These are phyloP conservation scores for Sporothrix protearum DNA, from an alignment of 2,329 filamentous ascomycete genomes.

Conservation along the genomic window DNA sequence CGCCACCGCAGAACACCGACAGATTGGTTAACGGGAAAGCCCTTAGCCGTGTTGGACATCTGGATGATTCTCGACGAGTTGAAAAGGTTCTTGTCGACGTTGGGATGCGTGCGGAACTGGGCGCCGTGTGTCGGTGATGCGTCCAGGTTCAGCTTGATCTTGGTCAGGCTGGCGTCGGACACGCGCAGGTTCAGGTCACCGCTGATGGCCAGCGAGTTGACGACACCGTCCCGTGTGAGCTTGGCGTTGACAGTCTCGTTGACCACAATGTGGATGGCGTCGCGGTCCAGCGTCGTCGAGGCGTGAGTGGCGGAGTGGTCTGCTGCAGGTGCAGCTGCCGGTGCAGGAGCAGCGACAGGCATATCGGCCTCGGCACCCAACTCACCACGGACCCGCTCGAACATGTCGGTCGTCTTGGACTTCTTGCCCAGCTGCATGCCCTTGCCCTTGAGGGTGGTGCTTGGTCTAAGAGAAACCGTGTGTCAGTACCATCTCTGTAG, in stretches of 20 bases:
- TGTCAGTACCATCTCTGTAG: background rate
- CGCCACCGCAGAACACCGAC: constrained; percentile 94
- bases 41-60: constrained; percentile 79
- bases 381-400: constrained; percentile 89
- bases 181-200: constrained; percentile 91
- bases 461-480: background rate
- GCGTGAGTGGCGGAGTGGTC: constrained; percentile 38
- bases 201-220: constrained; percentile 84
- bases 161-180: constrained; percentile 81
- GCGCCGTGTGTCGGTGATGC: constrained; percentile 76
- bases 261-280: constrained; percentile 83
- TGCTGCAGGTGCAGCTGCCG: constrained; percentile 35
- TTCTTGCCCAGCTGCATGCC: constrained; percentile 99
- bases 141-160: constrained; percentile 79
- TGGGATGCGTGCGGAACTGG: constrained; percentile 93
- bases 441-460: constrained; percentile 74
- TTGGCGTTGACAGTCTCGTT: constrained; percentile 88
- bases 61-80: constrained; percentile 79
- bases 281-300: constrained; percentile 69
- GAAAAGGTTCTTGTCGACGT: constrained; percentile 88
- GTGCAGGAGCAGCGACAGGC: constrained; percentile 61
- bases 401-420: constrained; percentile 95
- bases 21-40: constrained; percentile 91
- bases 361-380: constrained; percentile 84
- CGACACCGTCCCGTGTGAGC: constrained; percentile 78